Percentiles rank a stretch among this genome's conserved stretches.
These are phyloP conservation scores for Leccinum barrowsii DNA, from an alignment of 768 basidiomycete genomes.

Conservation along the genomic window DNA sequence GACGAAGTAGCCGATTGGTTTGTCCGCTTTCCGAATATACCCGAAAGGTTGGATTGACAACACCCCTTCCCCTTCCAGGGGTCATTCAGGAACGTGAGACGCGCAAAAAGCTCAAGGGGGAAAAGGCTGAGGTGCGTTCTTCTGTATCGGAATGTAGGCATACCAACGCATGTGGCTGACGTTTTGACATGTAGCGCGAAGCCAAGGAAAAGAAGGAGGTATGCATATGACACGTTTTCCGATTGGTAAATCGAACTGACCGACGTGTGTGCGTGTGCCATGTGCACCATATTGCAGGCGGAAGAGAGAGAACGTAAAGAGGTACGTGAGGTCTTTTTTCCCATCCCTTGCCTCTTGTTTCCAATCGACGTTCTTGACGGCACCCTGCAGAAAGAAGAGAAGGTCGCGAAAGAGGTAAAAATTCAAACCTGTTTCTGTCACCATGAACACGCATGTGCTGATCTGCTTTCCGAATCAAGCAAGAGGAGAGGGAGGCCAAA, in stretches of 20 bases:
- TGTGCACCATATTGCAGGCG: conserved; percentile 30
- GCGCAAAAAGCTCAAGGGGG: conserved; percentile 80
- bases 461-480: conserved; percentile 28
- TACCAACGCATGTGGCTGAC: conserved; percentile 4
- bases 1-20: conserved; percentile 76
- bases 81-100: conserved; percentile 77
- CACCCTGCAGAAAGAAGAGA: conserved; percentile 44
- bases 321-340: conserved; percentile 32
- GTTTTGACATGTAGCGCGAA: conserved; percentile 51
- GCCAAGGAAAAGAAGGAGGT: conserved; percentile 77
- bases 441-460: conserved; percentile 13
- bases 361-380: conserved; percentile 7
- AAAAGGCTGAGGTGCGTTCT: conserved; percentile 53
- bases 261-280: background rate
- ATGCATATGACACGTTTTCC: conserved; percentile 7
- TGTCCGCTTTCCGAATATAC: conserved; percentile 13
- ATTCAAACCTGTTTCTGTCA: background rate
- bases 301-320: conserved; percentile 66
- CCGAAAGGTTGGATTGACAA: conserved; percentile 4
- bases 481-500: conserved; percentile 43
- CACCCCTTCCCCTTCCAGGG: conserved; percentile 28
- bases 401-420: conserved; percentile 54
- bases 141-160: background rate
- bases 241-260: conserved; percentile 1
- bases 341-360: conserved; percentile 1